phyloP scores from a whole-genome alignment of 2,329 filamentous ascomycete species.

The Xylaria sp. region DNA sequence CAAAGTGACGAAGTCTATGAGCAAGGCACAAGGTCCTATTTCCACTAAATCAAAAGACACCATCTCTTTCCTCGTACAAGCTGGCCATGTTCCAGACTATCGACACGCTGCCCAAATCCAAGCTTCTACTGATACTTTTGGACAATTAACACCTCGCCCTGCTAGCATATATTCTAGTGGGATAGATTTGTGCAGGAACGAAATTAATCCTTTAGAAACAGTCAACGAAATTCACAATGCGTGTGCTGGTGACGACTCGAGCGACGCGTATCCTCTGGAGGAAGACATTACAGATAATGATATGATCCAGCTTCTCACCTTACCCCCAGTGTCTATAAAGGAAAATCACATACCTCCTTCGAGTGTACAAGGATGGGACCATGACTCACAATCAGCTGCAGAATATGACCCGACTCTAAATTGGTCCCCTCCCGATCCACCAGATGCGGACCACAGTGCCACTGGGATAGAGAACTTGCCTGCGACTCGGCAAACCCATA shows the following conservation, averaged over 20 bases:
- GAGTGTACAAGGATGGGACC: constrained; percentile 51
- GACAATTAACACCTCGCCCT: constrained; percentile 38
- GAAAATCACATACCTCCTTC: constrained; percentile 48
- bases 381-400: constrained; percentile 50
- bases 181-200: not conserved
- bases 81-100: not conserved
- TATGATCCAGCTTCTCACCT: constrained; percentile 41
- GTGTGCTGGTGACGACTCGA: constrained; percentile 6
- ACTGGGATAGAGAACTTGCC: not conserved
- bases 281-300: constrained; percentile 45
- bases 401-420: constrained; percentile 54
- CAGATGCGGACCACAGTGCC: constrained; percentile 1
- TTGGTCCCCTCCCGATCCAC: constrained; percentile 48
- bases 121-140: constrained; percentile 32
- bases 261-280: constrained; percentile 46
- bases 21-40: not conserved
- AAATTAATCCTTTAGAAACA: not conserved
- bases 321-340: constrained; percentile 16
- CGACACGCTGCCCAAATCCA: constrained; percentile 6
- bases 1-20: constrained; percentile 40
- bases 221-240: not conserved
- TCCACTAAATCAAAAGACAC: not conserved
- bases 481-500: constrained; percentile 5
- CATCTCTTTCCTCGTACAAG: not conserved
- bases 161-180: not conserved